Percentiles rank a stretch among this genome's conserved stretches.
Evolutionary conservation across 169 alveolate species (phyloP).

Genomic region (Cyclospora cayetanensis): DNA sequence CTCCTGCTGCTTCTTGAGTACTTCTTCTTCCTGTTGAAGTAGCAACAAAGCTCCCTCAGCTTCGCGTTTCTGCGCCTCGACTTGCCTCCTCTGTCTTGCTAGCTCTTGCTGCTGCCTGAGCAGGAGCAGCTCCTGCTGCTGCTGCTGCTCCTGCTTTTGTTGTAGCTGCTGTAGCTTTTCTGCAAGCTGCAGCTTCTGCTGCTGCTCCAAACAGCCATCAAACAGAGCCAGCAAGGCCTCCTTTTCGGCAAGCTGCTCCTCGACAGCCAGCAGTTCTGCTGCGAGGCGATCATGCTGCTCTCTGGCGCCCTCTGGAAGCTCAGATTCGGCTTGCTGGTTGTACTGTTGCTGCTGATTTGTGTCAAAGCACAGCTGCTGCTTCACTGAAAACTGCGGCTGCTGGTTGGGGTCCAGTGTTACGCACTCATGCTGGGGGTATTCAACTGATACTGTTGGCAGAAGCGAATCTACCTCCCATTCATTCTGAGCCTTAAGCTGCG

Average conservation of each 20-base stretch:
- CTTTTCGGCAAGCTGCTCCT: constrained; percentile 32
- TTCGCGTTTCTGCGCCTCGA: too few relatives aligned
- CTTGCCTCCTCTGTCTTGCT: neutral
- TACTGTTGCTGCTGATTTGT: neutral
- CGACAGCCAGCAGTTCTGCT: constrained; percentile 14
- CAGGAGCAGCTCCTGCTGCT: neutral
- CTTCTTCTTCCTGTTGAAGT: constrained; percentile 19
- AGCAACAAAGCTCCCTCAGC: too few relatives aligned
- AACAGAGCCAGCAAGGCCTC: constrained; percentile 15
- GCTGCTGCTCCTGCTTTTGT: constrained; percentile 11
- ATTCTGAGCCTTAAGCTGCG: neutral
- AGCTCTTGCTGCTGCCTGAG: constrained; percentile 29
- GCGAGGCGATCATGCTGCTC: constrained; percentile 16
- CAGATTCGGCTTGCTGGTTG: neutral
- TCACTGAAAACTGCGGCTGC: too few relatives aligned
- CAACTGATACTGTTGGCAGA: too few relatives aligned
- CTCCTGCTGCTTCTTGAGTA: neutral
- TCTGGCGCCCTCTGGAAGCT: neutral
- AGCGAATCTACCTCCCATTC: too few relatives aligned
- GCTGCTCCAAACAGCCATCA: constrained; percentile 16
- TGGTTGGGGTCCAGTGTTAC: too few relatives aligned
- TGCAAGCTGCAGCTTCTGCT: neutral
- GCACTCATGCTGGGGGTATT: too few relatives aligned
- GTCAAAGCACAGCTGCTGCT: neutral
- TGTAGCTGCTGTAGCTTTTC: constrained; percentile 16